A percentile compares a stretch with the other conserved stretches of the same genome.
Conservation (phyloP, 2,329 filamentous ascomycete genomes). For the Geosmithia flava region DNA sequence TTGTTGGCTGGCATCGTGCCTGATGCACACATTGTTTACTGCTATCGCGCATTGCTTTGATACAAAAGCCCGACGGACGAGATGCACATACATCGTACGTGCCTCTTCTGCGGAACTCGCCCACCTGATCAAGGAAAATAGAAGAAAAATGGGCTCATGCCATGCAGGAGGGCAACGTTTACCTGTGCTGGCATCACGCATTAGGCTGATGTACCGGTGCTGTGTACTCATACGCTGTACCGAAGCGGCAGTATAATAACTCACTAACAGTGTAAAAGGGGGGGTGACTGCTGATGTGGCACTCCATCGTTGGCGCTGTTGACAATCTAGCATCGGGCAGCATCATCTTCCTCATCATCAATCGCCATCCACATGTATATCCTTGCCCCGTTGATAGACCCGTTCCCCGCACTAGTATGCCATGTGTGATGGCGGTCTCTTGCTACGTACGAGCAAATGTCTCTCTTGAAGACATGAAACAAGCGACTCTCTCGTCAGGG, state of each 20-base stretch:
- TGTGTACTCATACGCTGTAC: neutral
- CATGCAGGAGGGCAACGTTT: neutral
- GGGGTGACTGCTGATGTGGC: neutral
- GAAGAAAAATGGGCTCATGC: neutral
- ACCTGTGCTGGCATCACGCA: neutral
- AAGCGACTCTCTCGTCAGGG: neutral
- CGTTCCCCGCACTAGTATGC: neutral
- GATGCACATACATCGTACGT: neutral
- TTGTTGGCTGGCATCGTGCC: too few relatives aligned
- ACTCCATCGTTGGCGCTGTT: conserved; percentile 1
- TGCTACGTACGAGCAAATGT: neutral
- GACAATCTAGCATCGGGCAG: neutral
- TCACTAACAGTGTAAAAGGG: neutral
- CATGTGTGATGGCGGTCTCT: neutral
- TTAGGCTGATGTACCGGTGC: neutral
- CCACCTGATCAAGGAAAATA: neutral
- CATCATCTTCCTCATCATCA: neutral
- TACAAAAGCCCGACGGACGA: neutral
- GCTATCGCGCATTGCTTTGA: neutral
- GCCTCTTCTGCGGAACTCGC: neutral
- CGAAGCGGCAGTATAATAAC: neutral
- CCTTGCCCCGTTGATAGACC: neutral
- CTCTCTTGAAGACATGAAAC: neutral
- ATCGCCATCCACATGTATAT: neutral
- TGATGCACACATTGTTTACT: neutral